Conservation (phyloP, 352 stramenopile species). For the Aphanomyces astaci region DNA sequence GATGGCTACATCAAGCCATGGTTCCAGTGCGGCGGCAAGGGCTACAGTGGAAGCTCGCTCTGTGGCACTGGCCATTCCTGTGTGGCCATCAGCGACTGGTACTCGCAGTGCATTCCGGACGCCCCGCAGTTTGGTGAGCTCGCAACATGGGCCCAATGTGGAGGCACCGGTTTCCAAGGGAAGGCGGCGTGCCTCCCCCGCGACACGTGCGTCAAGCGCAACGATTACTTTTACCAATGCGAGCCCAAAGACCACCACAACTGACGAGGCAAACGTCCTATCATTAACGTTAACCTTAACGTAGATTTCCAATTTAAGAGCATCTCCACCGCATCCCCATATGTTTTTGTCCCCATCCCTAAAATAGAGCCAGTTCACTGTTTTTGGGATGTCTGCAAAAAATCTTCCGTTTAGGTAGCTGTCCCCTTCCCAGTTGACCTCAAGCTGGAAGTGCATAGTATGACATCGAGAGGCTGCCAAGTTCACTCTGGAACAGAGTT, state of each 20-base stretch:
- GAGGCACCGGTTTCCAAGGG: not conserved
- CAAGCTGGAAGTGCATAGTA: too few species aligned
- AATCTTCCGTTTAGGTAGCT: too few species aligned
- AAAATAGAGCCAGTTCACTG: too few species aligned
- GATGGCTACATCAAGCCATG: not conserved
- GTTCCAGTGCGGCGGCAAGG: conserved; percentile 23
- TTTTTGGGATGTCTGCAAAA: too few species aligned
- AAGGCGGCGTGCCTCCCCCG: conserved; percentile 1
- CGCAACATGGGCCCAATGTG: conserved; percentile 19
- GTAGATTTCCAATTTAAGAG: too few species aligned
- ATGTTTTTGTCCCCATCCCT: too few species aligned
- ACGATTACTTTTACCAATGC: conserved; percentile 24
- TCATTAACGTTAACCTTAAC: too few species aligned
- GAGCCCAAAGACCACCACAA: not conserved
- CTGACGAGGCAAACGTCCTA: not conserved
- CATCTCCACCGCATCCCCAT: too few species aligned
- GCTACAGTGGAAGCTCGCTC: conserved; percentile 2
- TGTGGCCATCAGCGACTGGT: conserved; percentile 20
- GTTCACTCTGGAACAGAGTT: too few species aligned
- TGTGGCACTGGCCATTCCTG: conserved; percentile 13
- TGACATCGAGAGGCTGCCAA: too few species aligned
- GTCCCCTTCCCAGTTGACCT: too few species aligned
- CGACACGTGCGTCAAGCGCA: conserved; percentile 6
- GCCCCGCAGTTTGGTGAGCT: conserved; percentile 16
- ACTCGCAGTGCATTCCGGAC: conserved; percentile 18